Evolutionary conservation across 2,329 filamentous ascomycete species (phyloP).

Genomic region (Calonectria hongkongensis): DNA sequence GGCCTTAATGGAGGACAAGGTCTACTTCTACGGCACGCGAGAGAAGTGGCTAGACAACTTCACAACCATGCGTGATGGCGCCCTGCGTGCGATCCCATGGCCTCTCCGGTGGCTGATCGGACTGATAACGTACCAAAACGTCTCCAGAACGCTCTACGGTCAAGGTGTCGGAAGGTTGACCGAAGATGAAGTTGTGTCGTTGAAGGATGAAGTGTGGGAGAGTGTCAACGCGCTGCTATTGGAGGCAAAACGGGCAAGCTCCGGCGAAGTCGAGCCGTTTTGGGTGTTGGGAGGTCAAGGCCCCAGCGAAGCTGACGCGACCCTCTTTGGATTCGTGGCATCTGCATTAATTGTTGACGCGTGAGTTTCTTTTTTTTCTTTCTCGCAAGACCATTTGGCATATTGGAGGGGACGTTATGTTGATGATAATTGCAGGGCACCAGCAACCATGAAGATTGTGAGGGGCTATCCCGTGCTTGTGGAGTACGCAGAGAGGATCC

Average conservation of each 20-base stretch:
- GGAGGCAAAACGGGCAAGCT: slow-evolving; percentile 54
- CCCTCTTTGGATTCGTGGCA: slow-evolving; percentile 74
- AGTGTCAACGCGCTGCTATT: slow-evolving; percentile 67
- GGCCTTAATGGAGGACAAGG: slow-evolving; percentile 75
- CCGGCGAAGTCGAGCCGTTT: slow-evolving; percentile 63
- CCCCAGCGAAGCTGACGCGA: slow-evolving; percentile 75
- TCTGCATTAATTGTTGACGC: slow-evolving; percentile 71
- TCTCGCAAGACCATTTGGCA: neutral
- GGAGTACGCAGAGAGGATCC: slow-evolving; percentile 75
- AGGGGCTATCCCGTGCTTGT: slow-evolving; percentile 68
- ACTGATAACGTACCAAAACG: slow-evolving; percentile 66
- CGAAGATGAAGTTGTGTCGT: slow-evolving; percentile 66
- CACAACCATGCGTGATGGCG: slow-evolving; percentile 72
- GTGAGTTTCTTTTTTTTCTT: slow-evolving; percentile 63
- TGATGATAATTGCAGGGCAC: slow-evolving; percentile 60
- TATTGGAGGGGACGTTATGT: neutral
- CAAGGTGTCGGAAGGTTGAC: slow-evolving; percentile 74
- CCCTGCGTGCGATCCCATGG: slow-evolving; percentile 70
- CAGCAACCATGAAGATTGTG: slow-evolving; percentile 67
- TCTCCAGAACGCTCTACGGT: slow-evolving; percentile 67
- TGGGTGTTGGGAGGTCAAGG: slow-evolving; percentile 73
- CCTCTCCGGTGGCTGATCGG: slow-evolving; percentile 71
- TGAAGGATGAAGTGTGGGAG: slow-evolving; percentile 73
- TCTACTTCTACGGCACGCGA: slow-evolving; percentile 73
- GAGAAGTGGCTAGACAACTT: slow-evolving; percentile 78